Percentiles rank a stretch among this genome's conserved stretches.
phyloP scores from a whole-genome alignment of 805 yeast genomes.

The Phaffomyces opuntiae region DNA sequence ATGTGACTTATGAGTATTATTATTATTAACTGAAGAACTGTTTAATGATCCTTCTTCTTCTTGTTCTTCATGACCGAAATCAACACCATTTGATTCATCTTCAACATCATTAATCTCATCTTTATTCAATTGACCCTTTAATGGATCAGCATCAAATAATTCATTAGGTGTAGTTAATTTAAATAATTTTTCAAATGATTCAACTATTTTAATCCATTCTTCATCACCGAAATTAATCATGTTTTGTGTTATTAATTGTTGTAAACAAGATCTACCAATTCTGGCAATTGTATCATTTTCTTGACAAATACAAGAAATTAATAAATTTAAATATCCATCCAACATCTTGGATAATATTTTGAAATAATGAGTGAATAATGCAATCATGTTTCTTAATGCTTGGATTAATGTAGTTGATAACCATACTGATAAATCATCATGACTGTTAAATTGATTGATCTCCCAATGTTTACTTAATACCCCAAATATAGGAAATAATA shows the following conservation, averaged over 20 bases:
- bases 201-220: constrained; percentile 73
- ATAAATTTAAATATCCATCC: constrained; percentile 68
- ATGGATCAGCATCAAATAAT: constrained; percentile 51
- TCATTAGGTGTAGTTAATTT: constrained; percentile 82
- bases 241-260: constrained; percentile 73
- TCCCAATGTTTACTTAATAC: constrained; percentile 74
- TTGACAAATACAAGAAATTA: constrained; percentile 88
- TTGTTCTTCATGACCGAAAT: constrained; percentile 17
- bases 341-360: constrained; percentile 66
- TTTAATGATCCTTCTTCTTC: constrained; percentile 10
- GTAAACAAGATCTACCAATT: constrained; percentile 86
- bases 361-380: constrained; percentile 77
- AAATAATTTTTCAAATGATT: constrained; percentile 63
- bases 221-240: constrained; percentile 48
- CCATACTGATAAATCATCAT: constrained; percentile 93
- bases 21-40: constrained; percentile 10
- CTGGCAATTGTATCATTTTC: constrained; percentile 95
- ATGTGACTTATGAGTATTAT: neutral
- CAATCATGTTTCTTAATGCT: constrained; percentile 83
- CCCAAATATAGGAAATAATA: constrained; percentile 86
- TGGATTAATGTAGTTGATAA: constrained; percentile 92
- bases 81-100: constrained; percentile 10
- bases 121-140: constrained; percentile 25
- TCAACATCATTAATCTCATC: constrained; percentile 3
- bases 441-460: constrained; percentile 54